Percentiles rank a stretch among this genome's conserved stretches.
phyloP scores from a whole-genome alignment of 352 stramenopile genomes.

The Phytopythium kandeliae region DNA sequence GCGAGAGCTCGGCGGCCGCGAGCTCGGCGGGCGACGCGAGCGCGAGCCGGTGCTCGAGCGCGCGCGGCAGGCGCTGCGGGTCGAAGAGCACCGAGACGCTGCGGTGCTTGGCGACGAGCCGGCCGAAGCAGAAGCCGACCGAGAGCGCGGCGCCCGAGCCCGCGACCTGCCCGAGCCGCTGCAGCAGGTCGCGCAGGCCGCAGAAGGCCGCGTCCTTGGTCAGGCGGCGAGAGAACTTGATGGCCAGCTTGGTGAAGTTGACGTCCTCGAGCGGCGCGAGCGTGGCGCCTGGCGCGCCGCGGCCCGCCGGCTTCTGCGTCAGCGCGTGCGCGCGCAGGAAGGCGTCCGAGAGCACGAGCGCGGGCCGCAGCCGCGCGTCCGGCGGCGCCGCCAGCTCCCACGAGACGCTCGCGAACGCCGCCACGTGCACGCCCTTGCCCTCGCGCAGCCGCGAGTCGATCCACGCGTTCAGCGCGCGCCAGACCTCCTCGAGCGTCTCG shows the following conservation, averaged over 20 bases:
- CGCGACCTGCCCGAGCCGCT: slow-evolving; percentile 65
- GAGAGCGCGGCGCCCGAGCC: slow-evolving; percentile 43
- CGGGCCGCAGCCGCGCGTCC: slow-evolving; percentile 48
- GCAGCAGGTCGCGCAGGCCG: slow-evolving; percentile 60
- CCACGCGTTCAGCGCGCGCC: slow-evolving; percentile 71
- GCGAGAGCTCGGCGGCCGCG: slow-evolving; percentile 44
- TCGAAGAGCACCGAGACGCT: slow-evolving; percentile 69
- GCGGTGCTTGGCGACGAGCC: slow-evolving; percentile 73
- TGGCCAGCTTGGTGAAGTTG: slow-evolving; percentile 81
- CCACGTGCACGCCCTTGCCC: slow-evolving; percentile 70
- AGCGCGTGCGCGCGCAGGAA: slow-evolving; percentile 63
- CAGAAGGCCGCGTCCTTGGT: slow-evolving; percentile 74
- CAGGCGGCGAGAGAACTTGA: slow-evolving; percentile 70
- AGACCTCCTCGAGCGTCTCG: slow-evolving; percentile 68
- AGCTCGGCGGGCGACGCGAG: slow-evolving; percentile 52
- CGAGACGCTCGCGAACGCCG: slow-evolving; percentile 68
- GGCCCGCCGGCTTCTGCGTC: slow-evolving; percentile 30
- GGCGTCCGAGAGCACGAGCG: slow-evolving; percentile 62
- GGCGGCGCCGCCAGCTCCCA: slow-evolving; percentile 65
- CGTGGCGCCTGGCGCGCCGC: slow-evolving; percentile 6
- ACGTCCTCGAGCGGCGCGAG: slow-evolving; percentile 67
- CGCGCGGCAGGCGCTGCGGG: slow-evolving; percentile 46
- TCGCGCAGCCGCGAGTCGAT: slow-evolving; percentile 61
- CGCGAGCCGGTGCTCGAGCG: slow-evolving; percentile 50
- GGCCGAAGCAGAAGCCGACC: slow-evolving; percentile 62